Percentiles rank a stretch among this genome's conserved stretches.
These are phyloP conservation scores for Oryza punctata DNA, from an alignment of 176 grass and related monocot genomes.

Conservation along the genomic window DNA sequence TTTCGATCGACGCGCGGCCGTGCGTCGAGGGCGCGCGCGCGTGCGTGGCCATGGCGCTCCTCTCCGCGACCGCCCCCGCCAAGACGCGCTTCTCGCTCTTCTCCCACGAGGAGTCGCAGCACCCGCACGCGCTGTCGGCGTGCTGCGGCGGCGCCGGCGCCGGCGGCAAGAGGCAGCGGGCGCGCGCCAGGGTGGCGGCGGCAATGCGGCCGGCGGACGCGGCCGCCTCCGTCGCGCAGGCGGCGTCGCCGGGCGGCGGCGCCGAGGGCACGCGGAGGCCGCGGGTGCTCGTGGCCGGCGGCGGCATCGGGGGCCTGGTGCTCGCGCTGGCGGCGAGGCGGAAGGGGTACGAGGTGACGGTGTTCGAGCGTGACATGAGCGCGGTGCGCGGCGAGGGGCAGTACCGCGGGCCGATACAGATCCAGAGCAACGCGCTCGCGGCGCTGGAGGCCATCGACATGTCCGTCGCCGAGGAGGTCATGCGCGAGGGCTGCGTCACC, in stretches of 20 bases:
- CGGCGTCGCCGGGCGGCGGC: no score
- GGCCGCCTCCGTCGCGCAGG: neutral
- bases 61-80: conserved; percentile 44
- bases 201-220: conserved; percentile 18
- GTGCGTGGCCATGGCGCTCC: conserved; percentile 55
- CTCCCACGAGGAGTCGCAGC: conserved; percentile 45
- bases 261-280: conserved; percentile 30
- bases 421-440: conserved; percentile 97
- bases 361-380: conserved; percentile 92
- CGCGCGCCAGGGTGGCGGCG: conserved; percentile 9
- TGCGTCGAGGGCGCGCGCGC: neutral
- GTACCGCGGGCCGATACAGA: conserved; percentile 97
- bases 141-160: neutral
- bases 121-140: neutral
- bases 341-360: conserved; percentile 93
- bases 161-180: neutral
- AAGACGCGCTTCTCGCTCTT: conserved; percentile 44
- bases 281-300: conserved; percentile 77
- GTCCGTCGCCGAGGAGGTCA: conserved; percentile 84
- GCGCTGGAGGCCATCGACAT: conserved; percentile 88
- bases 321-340: conserved; percentile 77
- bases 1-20: neutral
- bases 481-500: conserved; percentile 83
- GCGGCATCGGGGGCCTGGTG: conserved; percentile 90
- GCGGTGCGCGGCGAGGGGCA: conserved; percentile 86